These are phyloP conservation scores for Crithidia sp. DNA, from an alignment of 208 protist genomes.

Conservation along the genomic window DNA sequence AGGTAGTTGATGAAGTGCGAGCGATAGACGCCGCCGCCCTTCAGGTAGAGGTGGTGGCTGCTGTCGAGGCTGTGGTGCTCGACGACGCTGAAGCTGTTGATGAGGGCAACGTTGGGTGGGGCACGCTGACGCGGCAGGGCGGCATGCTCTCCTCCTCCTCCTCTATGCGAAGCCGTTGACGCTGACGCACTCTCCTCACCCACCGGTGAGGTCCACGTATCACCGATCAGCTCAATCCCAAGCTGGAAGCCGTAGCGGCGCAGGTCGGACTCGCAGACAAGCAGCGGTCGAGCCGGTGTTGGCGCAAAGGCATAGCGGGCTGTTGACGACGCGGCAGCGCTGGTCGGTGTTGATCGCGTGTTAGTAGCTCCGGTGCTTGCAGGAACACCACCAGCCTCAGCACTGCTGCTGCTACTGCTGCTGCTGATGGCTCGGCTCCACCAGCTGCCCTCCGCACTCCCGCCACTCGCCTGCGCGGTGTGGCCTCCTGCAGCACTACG, in stretches of 20 bases:
- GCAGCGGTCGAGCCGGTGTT: constrained; percentile 44
- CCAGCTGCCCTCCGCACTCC: constrained; percentile 12
- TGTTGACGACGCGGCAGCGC: background rate
- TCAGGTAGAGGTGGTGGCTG: constrained; percentile 76
- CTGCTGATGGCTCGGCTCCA: constrained; percentile 1
- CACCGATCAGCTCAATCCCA: constrained; percentile 85
- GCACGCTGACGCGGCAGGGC: constrained; percentile 29
- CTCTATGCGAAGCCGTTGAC: background rate
- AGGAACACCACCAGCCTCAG: background rate
- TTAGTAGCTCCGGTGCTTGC: background rate
- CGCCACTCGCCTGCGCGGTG: too few relatives aligned
- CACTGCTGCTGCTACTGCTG: background rate
- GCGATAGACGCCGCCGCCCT: constrained; percentile 75
- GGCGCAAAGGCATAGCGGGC: constrained; percentile 24
- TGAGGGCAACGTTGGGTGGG: constrained; percentile 66
- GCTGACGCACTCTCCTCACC: constrained; percentile 17
- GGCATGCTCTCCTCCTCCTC: background rate
- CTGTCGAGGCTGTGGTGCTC: constrained; percentile 81
- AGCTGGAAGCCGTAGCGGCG: constrained; percentile 73
- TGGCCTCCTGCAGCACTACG: too few relatives aligned
- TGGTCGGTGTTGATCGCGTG: background rate
- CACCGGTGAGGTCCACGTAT: constrained; percentile 64
- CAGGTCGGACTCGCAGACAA: constrained; percentile 79
- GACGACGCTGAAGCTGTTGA: constrained; percentile 91
- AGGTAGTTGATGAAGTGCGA: constrained; percentile 87